Percentiles rank a stretch among this genome's conserved stretches.
phyloP scores from a whole-genome alignment of 2,329 filamentous ascomycete genomes.

The Corinectria fuckeliana region DNA sequence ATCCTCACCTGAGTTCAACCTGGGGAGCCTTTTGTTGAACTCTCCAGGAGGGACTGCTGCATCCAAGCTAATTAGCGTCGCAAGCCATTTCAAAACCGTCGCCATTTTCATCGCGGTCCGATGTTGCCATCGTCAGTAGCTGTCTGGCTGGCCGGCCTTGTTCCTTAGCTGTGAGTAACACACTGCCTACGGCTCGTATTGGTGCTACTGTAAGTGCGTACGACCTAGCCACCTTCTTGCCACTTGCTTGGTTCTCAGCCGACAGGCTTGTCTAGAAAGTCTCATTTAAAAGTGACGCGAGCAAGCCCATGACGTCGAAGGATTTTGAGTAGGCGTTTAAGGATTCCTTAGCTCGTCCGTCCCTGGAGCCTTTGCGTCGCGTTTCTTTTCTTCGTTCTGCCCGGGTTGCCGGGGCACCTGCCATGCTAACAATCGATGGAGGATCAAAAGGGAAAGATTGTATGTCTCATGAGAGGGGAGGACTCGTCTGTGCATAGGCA shows the following conservation, averaged over 20 bases:
- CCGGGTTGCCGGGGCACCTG: neutral
- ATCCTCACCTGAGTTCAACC: neutral
- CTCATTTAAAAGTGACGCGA: neutral
- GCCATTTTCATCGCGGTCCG: neutral
- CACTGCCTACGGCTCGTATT: neutral
- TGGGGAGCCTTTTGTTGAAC: slow-evolving; percentile 6
- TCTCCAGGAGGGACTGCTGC: neutral
- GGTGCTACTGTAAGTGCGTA: neutral
- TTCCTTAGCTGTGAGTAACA: neutral
- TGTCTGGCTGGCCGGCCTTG: neutral
- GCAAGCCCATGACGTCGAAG: neutral
- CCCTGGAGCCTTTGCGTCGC: neutral
- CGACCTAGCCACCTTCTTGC: neutral
- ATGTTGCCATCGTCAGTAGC: neutral
- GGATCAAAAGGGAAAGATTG: neutral
- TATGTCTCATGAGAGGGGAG: neutral
- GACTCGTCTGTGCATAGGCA: slow-evolving; percentile 13
- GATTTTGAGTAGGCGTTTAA: neutral
- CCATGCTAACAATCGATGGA: neutral
- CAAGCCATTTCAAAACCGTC: slow-evolving; percentile 19
- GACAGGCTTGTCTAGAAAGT: neutral
- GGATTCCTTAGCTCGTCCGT: neutral
- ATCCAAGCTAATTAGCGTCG: slow-evolving; percentile 13
- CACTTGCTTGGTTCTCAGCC: neutral
- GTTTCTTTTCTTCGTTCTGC: neutral